A percentile compares a stretch with the other conserved stretches of the same genome.
Evolutionary conservation across 192 early-diverging fungal genomes (phyloP).

Genomic region (Backusella liffmaniae): DNA sequence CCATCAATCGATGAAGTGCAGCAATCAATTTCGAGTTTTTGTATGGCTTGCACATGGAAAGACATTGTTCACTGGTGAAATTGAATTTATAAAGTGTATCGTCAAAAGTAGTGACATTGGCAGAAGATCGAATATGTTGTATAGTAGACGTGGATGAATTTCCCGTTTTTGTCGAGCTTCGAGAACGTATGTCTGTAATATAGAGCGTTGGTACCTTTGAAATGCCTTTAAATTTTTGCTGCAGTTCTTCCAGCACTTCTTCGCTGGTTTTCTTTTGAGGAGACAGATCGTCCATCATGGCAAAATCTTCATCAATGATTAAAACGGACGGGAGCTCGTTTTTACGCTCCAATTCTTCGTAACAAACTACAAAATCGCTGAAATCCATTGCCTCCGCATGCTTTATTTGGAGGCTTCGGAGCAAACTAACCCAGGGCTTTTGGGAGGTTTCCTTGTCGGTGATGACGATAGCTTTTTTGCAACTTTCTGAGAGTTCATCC

Average conservation of each 20-base stretch:
- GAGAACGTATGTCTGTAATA: background rate
- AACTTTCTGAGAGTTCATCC: background rate
- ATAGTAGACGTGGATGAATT: background rate
- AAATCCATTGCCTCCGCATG: background rate
- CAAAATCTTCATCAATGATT: slow-evolving; percentile 14
- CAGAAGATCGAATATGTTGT: background rate
- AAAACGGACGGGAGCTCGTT: background rate
- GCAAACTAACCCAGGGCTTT: background rate
- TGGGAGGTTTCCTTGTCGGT: background rate
- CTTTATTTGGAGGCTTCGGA: slow-evolving; percentile 3
- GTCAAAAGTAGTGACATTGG: background rate
- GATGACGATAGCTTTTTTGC: background rate
- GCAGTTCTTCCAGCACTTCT: background rate
- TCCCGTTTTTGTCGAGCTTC: background rate
- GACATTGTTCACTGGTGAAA: background rate
- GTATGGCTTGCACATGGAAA: background rate
- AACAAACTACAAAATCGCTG: background rate
- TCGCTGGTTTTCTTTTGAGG: background rate
- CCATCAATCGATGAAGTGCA: background rate
- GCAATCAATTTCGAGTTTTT: background rate
- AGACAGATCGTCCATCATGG: background rate
- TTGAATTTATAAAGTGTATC: background rate
- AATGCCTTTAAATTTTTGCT: background rate
- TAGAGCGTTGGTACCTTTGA: background rate
- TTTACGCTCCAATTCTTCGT: background rate